Conservation (phyloP, 1,284 basidiomycete species). For the Trametes versicolor region DNA sequence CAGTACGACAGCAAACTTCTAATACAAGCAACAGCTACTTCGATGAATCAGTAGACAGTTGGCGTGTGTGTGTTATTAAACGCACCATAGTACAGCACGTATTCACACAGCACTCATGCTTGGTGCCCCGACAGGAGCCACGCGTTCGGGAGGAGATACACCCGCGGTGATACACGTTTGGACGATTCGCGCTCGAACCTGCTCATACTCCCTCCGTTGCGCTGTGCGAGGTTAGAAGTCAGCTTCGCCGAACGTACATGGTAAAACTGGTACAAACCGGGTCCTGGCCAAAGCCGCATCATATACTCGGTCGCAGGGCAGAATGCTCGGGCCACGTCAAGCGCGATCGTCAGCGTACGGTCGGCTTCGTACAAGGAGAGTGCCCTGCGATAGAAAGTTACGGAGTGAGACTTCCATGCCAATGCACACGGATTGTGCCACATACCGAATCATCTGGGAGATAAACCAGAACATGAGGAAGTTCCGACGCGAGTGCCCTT, state of each 20-base stretch:
- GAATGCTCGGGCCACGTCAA: slow-evolving; percentile 71
- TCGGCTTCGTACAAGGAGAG: slow-evolving; percentile 70
- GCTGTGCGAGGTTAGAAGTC: slow-evolving; percentile 1
- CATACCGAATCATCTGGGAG: slow-evolving; percentile 71
- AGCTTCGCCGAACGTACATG: not conserved
- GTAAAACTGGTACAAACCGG: slow-evolving; percentile 49
- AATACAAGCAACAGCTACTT: too few relatives aligned
- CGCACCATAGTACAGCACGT: not conserved
- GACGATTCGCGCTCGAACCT: slow-evolving; percentile 13
- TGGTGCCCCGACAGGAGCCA: not conserved
- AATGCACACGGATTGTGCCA: too few relatives aligned
- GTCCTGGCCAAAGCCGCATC: slow-evolving; percentile 71
- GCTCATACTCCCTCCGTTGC: slow-evolving; percentile 15
- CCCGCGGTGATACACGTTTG: slow-evolving; percentile 11
- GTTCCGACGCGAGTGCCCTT: slow-evolving; percentile 59
- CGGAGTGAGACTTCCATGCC: not conserved
- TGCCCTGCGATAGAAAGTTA: slow-evolving; percentile 49
- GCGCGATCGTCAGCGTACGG: slow-evolving; percentile 63
- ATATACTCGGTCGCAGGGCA: slow-evolving; percentile 70
- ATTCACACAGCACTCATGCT: not conserved
- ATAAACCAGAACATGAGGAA: slow-evolving; percentile 83
- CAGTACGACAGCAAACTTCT: too few relatives aligned
- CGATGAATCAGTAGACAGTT: too few relatives aligned
- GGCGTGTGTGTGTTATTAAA: too few relatives aligned
- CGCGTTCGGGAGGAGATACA: slow-evolving; percentile 18